Conservation (phyloP, 2,329 filamentous ascomycete species). For the Talaromyces islandicus region DNA sequence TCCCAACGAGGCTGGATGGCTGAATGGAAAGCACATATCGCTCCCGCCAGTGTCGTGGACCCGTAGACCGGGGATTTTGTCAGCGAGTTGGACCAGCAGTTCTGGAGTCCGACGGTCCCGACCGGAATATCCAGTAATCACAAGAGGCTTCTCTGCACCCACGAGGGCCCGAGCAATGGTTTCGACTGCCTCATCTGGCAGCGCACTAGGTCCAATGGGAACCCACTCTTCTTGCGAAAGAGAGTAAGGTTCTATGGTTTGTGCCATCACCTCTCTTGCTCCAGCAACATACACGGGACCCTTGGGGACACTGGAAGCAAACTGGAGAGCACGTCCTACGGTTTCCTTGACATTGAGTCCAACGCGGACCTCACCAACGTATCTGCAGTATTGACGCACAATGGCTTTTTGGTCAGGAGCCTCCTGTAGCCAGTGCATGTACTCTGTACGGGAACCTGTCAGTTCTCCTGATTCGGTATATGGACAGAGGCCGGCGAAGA, state of each 20-base stretch:
- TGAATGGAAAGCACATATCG: conserved; percentile 36
- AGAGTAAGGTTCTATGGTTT: conserved; percentile 64
- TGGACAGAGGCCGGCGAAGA: conserved; percentile 67
- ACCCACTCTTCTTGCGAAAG: conserved; percentile 63
- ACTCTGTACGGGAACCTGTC: conserved; percentile 64
- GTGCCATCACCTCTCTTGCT: conserved; percentile 71
- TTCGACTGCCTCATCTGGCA: conserved; percentile 39
- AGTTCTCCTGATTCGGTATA: conserved; percentile 68
- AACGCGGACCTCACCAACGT: conserved; percentile 69
- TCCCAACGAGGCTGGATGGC: conserved; percentile 52
- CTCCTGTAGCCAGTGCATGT: conserved; percentile 75
- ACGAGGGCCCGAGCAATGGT: conserved; percentile 30
- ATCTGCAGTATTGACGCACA: conserved; percentile 72
- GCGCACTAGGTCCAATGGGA: conserved; percentile 58
- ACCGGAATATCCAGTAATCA: conserved; percentile 41
- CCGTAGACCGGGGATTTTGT: conserved; percentile 36
- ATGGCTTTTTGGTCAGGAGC: conserved; percentile 70
- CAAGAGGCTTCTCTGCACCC: conserved; percentile 34
- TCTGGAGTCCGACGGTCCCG: conserved; percentile 30
- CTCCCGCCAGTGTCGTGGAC: conserved; percentile 40
- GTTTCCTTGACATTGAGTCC: conserved; percentile 77
- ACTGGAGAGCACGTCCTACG: conserved; percentile 71
- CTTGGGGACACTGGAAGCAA: conserved; percentile 64
- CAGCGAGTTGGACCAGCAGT: conserved; percentile 34
- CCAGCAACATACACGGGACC: conserved; percentile 72